A percentile compares a stretch with the other conserved stretches of the same genome.
Evolutionary conservation across 306 rosid genomes (phyloP).

Genomic region (Dalbergia oliveri): DNA sequence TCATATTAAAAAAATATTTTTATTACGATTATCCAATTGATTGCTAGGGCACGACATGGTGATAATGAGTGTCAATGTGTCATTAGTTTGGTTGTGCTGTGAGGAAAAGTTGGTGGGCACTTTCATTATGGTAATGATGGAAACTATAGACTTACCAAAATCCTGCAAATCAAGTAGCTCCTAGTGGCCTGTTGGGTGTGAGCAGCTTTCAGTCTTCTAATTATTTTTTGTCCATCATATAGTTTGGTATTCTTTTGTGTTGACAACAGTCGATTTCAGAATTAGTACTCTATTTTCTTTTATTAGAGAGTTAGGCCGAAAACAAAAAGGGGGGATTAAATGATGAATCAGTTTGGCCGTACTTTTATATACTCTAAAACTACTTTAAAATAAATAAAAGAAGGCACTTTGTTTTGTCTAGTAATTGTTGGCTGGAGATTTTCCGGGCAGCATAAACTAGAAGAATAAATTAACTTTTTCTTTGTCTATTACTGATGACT

Average conservation of each 20-base stretch:
- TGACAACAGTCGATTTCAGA: neutral
- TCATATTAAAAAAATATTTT: neutral
- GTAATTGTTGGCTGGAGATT: too few relatives aligned
- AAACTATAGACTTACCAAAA: neutral
- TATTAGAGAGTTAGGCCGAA: neutral
- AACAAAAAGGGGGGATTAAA: neutral
- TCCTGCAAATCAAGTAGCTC: neutral
- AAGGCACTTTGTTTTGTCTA: too few relatives aligned
- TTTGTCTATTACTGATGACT: too few relatives aligned
- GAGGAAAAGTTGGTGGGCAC: slow-evolving; percentile 19
- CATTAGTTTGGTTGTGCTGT: neutral
- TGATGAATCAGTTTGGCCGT: neutral
- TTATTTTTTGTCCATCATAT: neutral
- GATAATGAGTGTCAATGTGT: neutral
- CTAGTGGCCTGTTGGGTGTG: neutral
- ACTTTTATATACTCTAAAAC: neutral
- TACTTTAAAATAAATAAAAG: too few relatives aligned
- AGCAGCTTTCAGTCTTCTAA: neutral
- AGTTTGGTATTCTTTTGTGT: neutral
- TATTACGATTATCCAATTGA: neutral
- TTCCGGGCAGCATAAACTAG: too few relatives aligned
- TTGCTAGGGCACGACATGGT: neutral
- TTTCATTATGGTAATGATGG: neutral
- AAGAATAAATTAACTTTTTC: too few relatives aligned
- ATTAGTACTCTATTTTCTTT: neutral